Conservation (phyloP, 2,329 filamentous ascomycete genomes). For the Didymella arachidicola region DNA sequence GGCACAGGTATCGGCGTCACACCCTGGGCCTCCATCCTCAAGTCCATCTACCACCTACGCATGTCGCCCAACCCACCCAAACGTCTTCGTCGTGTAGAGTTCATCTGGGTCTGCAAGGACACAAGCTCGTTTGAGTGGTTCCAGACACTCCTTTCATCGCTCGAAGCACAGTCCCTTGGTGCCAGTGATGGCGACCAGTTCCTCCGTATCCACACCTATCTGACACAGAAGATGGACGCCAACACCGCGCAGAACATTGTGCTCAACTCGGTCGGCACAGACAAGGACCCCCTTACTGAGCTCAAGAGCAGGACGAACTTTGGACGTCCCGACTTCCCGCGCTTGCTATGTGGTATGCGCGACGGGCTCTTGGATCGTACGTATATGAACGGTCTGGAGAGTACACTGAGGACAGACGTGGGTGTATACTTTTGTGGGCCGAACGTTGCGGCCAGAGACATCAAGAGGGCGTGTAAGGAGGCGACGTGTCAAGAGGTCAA, state of each 20-base stretch:
- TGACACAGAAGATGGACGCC: constrained; percentile 89
- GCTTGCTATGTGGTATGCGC: constrained; percentile 83
- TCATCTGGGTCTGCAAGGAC: constrained; percentile 98
- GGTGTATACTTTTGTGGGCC: constrained; percentile 99
- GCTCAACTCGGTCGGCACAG: constrained; percentile 89
- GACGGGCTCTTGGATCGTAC: constrained; percentile 85
- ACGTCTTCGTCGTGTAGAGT: constrained; percentile 92
- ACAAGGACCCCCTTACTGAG: constrained; percentile 90
- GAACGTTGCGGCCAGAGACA: constrained; percentile 78
- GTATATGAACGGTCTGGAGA: constrained; percentile 84
- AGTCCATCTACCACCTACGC: constrained; percentile 98
- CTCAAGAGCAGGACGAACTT: constrained; percentile 91
- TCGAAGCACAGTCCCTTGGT: constrained; percentile 83
- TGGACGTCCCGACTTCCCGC: constrained; percentile 86
- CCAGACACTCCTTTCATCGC: constrained; percentile 87
- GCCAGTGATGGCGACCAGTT: constrained; percentile 76
- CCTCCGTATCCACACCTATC: constrained; percentile 96
- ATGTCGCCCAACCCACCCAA: constrained; percentile 87
- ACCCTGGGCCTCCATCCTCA: constrained; percentile 85
- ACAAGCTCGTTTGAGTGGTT: constrained; percentile 99
- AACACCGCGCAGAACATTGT: constrained; percentile 97
- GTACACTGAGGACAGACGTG: constrained; percentile 79
- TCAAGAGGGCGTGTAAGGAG: constrained; percentile 79
- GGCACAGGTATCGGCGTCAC: constrained; percentile 89
- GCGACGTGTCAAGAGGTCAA: constrained; percentile 79